These are phyloP conservation scores for Candolleomyces efflorescens DNA, from an alignment of 768 basidiomycete species.

Conservation along the genomic window DNA sequence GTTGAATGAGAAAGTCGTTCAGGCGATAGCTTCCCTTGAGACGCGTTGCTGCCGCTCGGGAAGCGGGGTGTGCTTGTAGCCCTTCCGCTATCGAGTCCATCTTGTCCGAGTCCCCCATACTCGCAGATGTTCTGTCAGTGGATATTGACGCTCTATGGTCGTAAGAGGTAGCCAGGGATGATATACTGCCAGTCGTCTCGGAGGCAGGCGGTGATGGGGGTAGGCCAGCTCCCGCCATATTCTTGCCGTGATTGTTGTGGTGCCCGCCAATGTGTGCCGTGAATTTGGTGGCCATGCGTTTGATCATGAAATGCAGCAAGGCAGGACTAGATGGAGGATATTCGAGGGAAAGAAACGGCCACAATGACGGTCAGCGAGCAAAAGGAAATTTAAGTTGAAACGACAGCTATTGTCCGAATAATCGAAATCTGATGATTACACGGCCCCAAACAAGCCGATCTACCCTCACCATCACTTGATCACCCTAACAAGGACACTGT, in stretches of 20 bases:
- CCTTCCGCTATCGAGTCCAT: slow-evolving; percentile 11
- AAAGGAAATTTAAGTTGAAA: slow-evolving; percentile 1
- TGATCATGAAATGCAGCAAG: slow-evolving; percentile 31
- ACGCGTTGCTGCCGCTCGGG: too few relatives aligned
- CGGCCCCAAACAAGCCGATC: slow-evolving; percentile 6
- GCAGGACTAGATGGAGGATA: slow-evolving; percentile 12
- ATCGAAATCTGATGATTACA: slow-evolving; percentile 7
- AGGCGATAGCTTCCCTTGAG: slow-evolving; percentile 69
- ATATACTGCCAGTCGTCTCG: slow-evolving; percentile 21
- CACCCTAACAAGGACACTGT: neutral
- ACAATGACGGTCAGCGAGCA: neutral
- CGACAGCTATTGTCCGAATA: slow-evolving; percentile 3
- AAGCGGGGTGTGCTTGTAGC: too few relatives aligned
- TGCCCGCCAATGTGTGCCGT: slow-evolving; percentile 34
- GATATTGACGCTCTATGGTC: slow-evolving; percentile 68
- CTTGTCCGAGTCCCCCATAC: slow-evolving; percentile 18
- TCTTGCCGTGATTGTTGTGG: slow-evolving; percentile 15
- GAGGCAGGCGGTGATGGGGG: slow-evolving; percentile 26
- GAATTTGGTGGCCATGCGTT: slow-evolving; percentile 49
- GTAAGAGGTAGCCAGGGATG: slow-evolving; percentile 29
- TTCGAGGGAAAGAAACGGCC: slow-evolving; percentile 7
- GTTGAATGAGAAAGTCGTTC: slow-evolving; percentile 72
- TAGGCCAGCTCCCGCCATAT: slow-evolving; percentile 5
- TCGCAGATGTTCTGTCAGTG: slow-evolving; percentile 56
- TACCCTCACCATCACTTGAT: slow-evolving; percentile 1